These are phyloP conservation scores for Exsudoporus frostii DNA, from an alignment of 768 basidiomycete genomes.

Conservation along the genomic window DNA sequence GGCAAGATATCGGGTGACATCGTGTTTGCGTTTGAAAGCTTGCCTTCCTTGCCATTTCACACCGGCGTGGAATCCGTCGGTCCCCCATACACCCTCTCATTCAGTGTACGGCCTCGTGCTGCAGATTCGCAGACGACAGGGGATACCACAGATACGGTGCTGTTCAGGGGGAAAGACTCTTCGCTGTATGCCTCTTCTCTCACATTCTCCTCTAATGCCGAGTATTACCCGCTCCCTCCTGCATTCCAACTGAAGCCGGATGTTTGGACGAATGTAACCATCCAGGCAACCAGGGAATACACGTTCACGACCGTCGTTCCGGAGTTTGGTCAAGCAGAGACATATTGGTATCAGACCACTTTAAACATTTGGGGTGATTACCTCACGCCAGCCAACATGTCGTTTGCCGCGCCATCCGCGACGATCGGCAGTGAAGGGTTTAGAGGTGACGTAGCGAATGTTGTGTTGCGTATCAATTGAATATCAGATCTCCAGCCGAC, in stretches of 20 bases:
- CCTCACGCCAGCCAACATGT: conserved; percentile 40
- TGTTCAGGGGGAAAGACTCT: conserved; percentile 38
- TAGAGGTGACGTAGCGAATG: conserved; percentile 31
- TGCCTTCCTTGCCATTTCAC: conserved; percentile 19
- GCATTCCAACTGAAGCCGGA: conserved; percentile 26
- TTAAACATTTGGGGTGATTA: conserved; percentile 41
- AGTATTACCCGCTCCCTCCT: conserved; percentile 35
- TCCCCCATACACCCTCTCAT: conserved; percentile 42
- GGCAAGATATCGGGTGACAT: conserved; percentile 22
- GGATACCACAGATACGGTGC: conserved; percentile 12
- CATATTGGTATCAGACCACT: conserved; percentile 35
- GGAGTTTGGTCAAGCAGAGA: conserved; percentile 16
- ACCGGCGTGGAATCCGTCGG: conserved; percentile 39
- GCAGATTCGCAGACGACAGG: conserved; percentile 12
- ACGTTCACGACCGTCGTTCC: conserved; percentile 32
- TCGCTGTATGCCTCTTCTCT: conserved; percentile 36
- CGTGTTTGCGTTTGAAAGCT: conserved; percentile 28
- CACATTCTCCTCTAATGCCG: conserved; percentile 37
- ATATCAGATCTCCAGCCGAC: not conserved
- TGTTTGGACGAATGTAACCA: conserved; percentile 34
- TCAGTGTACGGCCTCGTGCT: conserved; percentile 35
- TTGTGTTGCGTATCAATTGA: conserved; percentile 24
- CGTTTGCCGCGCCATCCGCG: conserved; percentile 40
- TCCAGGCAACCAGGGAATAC: conserved; percentile 36
- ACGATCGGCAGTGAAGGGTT: conserved; percentile 37